Evolutionary conservation across 495 filamentous ascomycete species (phyloP).

Genomic region (Penicillium paxilli): DNA sequence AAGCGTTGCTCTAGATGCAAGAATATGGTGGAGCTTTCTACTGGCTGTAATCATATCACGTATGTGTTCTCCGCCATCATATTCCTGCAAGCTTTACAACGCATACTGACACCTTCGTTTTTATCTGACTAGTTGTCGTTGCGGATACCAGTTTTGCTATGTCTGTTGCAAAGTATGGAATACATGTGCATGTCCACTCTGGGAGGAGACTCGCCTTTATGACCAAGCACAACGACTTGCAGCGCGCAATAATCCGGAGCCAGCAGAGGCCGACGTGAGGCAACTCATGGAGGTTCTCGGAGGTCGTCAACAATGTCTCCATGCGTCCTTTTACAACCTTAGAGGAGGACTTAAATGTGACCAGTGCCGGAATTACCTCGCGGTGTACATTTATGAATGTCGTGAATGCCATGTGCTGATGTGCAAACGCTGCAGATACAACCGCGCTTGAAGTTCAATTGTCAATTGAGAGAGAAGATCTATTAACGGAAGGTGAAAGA

Average conservation of each 20-base stretch:
- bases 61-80: conserved; percentile 13
- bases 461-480: too few relatives aligned
- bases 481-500: too few relatives aligned
- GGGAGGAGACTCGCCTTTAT: not conserved
- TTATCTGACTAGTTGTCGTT: conserved; percentile 8
- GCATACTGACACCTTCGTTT: not conserved
- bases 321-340: not conserved
- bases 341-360: not conserved
- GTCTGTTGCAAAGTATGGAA: not conserved
- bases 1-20: conserved; percentile 24
- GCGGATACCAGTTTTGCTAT: conserved; percentile 25
- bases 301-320: not conserved
- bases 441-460: not conserved
- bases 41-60: conserved; percentile 28
- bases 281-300: not conserved
- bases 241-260: not conserved
- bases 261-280: not conserved
- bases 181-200: not conserved
- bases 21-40: conserved; percentile 19
- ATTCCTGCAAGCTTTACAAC: too few relatives aligned
- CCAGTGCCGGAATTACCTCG: not conserved
- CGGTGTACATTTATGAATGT: not conserved
- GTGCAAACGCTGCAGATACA: not conserved
- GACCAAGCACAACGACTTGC: not conserved
- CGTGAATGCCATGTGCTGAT: not conserved